Base-by-base conservation (phyloP, 2,329 filamentous ascomycete genomes). In the Diaporthe australafricana region DNA sequence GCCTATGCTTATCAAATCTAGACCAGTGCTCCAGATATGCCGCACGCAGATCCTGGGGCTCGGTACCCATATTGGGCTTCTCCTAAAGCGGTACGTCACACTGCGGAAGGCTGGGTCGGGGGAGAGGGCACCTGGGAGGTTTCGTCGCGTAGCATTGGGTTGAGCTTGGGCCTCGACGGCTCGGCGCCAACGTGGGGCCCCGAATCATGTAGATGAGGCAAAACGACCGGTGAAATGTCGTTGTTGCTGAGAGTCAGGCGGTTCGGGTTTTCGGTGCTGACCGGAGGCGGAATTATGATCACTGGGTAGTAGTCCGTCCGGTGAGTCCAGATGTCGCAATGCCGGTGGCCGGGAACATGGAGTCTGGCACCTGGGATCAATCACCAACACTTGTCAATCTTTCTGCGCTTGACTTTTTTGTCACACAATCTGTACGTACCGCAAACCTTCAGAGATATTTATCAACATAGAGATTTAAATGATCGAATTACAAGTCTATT, bases 121-220 rank as follows among this genome's bases (percentile, higher is more conserved):
- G 25, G 12, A 25, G 25, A 5, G 55, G 35, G 16, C 5, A 35
- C 12, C 12, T 3, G 3, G 1, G 25, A 30, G 3, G 56, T 63
- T 63, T 63, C 60, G 60, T 63, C 3, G 20, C 20, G 60, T 50
- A 38, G 60, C 45, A 50, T 50, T 50, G 60, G 60, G 45, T 30
- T 20, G 11, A 50, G 42, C 27, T 65, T 50, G 45, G 60, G 45
- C 60, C 45, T 48, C 57, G 57, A 42, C 42, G 42, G 5, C n/a
- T n/a, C n/a, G n/a, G n/a, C n/a, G n/a, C 57, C 57, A 25, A 48
- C 27, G n/a, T 30, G 11, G 35, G 57, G 17, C 40, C 42, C n/a
- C 45, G 60, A 65, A 25, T 65, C 45, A 65, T 50, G 60, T 50
- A 38, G 3, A 50, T 50, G 60, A 50, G 60, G 60, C 60, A 65